Evolutionary conservation across 2,329 filamentous ascomycete species (phyloP), one percentile per base, ranked within the genome.

Genomic region (Phymatotrichopsis omnivora): DNA sequence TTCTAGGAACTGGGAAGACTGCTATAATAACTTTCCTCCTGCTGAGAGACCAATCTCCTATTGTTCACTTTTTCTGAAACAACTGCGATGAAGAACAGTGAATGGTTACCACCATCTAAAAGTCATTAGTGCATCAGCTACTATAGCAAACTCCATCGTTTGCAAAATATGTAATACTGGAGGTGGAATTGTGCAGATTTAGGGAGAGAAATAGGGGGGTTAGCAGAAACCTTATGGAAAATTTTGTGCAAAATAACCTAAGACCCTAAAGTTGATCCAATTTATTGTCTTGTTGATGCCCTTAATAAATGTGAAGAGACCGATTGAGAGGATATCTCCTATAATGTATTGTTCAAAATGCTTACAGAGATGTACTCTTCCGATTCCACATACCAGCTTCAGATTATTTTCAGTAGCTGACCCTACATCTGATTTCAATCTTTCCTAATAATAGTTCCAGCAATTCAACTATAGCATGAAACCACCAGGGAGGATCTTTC

Each of bases 261-360:
- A 12, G 42, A 44, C 19, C 11, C 33, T 7, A 28, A 25, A 5
- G 33, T 16, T 5, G 19, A 20, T 23, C 33, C 31, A 8, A 28
- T 44, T 14, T 44, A 37, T 36, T 44, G 42, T 19, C 12, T 44
- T 38, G 24, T 44, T 17, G 42, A 44, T 29, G 42, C 33, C 7
- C 42, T 44, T 19, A 34, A 44, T 30, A 28, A 44, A 34, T 44
- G 42, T 24, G 33, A 44, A 17, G 33, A 44, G 4, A 23, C 16
- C 3, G 20, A 30, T 11, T 27, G 12, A 12, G n/a, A 20, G n/a
- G 22, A 42, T 24, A 33, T 20, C 14, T 37, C 19, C 6, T 22
- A 34, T 4, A 37, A 8, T 28, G 25, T 24, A 20, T 28, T 44
- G 4, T 23, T 44, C n/a, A 7, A 16, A 8, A 29, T 20, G 10